Base-by-base conservation (phyloP, 2,329 filamentous ascomycete genomes). In the Harringtonia lauricola region DNA sequence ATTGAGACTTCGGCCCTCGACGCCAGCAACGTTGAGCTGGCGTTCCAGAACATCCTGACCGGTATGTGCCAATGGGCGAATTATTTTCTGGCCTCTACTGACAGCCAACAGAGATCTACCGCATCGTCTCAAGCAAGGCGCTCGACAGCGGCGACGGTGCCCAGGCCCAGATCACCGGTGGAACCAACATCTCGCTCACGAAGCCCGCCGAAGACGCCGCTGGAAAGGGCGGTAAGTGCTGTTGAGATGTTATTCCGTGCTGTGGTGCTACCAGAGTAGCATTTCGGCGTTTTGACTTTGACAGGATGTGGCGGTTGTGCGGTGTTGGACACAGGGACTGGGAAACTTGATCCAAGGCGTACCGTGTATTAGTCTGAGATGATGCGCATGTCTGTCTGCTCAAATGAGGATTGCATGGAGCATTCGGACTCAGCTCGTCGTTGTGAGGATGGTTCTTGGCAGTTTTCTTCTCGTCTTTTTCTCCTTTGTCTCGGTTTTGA, bases 1-100 rank as follows among this genome's bases (percentile, higher is more conserved):
- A 98, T 98, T 65, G 92, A 98, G 75, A 98, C 92, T 35, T 98
- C 94, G 49, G 92, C 92, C 52, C 82, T 98, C 58, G 92, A 98
- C 63, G 92, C 92, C 57, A 96, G 88, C 78, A 98, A 98, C 62
- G 92, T 98, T 54, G 92, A 98, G 71, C 81, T 96, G 60, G 92
- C 92, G 48, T 96, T 98, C 79, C 90, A 98, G 71, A 96, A 96
- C 69, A 98, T 98, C 62, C 74, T 98, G 63, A 98, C 92, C 61
- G 90, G 90, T 95, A 76, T 50, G 76, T 64, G 29, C 22, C 22
- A n/a, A 14, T 30, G 21, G 9, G 5, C 37, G 14, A 35, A 13
- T 9, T 15, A n/a, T 6, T 12, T 5, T 9, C 19, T n/a, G 17
- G 21, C 3, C 29, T 40, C 12, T 28, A 9, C 6, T 30, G 7